These are phyloP conservation scores for Psophocarpus tetragonolobus DNA, from an alignment of 306 rosid genomes.

Conservation along the genomic window DNA sequence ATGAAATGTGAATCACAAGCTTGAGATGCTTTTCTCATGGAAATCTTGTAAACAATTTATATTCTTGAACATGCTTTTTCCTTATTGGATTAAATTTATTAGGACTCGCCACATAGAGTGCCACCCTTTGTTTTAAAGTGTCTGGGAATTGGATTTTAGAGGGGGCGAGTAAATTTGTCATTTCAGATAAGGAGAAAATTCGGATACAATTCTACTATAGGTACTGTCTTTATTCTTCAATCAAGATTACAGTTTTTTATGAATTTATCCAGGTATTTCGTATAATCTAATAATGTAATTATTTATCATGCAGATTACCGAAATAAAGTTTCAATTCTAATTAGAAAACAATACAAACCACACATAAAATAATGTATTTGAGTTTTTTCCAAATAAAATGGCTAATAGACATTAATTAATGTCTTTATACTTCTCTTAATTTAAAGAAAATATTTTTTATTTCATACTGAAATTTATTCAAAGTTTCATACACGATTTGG, in stretches of 20 bases:
- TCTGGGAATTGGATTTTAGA: not conserved
- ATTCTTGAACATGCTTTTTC: not conserved
- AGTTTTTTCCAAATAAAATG: not conserved
- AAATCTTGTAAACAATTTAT: not conserved
- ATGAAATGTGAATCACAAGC: conserved; percentile 7
- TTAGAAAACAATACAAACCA: too few species aligned
- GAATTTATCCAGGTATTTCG: too few species aligned
- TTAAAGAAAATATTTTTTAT: not conserved
- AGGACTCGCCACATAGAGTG: not conserved
- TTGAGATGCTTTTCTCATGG: not conserved
- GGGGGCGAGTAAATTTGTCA: not conserved
- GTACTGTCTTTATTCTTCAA: too few species aligned
- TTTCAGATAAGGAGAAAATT: too few species aligned
- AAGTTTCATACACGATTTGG: not conserved
- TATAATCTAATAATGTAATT: too few species aligned
- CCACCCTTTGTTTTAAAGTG: not conserved
- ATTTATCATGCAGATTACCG: too few species aligned
- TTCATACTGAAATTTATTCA: not conserved
- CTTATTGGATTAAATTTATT: not conserved
- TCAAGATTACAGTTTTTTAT: too few species aligned
- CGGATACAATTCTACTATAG: too few species aligned
- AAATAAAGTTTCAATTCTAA: too few species aligned
- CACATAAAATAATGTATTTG: too few species aligned
- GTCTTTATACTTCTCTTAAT: not conserved
- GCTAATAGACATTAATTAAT: not conserved